Base-by-base conservation (phyloP, 177 flowering plant species). In the Vitis hybrid region DNA sequence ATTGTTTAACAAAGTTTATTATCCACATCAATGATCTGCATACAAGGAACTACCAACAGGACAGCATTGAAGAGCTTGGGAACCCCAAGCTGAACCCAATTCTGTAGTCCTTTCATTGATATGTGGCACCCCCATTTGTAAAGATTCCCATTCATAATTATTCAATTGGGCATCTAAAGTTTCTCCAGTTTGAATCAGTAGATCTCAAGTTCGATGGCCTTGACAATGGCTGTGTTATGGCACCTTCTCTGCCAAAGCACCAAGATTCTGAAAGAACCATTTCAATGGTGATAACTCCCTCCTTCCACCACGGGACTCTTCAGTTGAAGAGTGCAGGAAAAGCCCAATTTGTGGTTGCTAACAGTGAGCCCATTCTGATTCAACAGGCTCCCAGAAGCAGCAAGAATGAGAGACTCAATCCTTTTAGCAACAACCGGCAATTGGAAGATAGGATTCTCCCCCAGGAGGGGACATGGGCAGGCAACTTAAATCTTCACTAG, bases 381-480 rank as follows among this genome's bases (percentile, higher is more conserved):
- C 12, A 26, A 58, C 10, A 17, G 4, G 9, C n/a, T 48, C n/a
- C 19, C 21, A n/a, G 45, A 39, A 39, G 9, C 45, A 39, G 45
- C 45, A 39, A 39, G 45, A 39, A 39, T 39, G 45, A 39, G 45
- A 39, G 45, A 39, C 8, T 39, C 45, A 7, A 39, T 39, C 23
- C 18, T 69, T 19, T 75, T 66, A 87, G 86, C 93, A 89, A 55
- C 87, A 84, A 5, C 80, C 86, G 55, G 85, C 78, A 34, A 83
- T 80, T 1, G 85, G 80, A 67, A 74, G 75, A 68, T 72, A 76
- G 11, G 78, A 48, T 51, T 76, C 84, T 32, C 77, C 69, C 18
- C 69, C 30, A 26, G 45, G 72, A 0, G 84, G 76, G 26, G 86
- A 83, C 62, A 79, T 54, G 1, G 80, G 82, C 51, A 78, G 77